Base-by-base conservation (phyloP, 2,329 filamentous ascomycete genomes). In the Claviceps fusiformis region DNA sequence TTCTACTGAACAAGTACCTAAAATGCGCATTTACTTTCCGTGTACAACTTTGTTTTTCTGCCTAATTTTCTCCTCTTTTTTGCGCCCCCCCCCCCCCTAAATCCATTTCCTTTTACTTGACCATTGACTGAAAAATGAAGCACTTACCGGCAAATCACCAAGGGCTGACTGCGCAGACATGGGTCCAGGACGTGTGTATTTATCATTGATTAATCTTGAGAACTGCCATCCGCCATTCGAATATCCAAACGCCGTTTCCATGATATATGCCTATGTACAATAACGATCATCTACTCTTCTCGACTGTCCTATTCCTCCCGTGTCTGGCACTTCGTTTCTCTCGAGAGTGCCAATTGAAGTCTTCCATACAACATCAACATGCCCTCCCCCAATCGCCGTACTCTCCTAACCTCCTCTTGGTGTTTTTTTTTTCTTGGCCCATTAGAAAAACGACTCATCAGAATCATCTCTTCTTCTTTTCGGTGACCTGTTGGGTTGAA, bases 401-500 rank as follows among this genome's bases (percentile, higher is more conserved):
- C 33, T 35, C 35, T 4, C 9, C 24, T 24, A 39, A 35, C 31
- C 31, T 29, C 45, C 44, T 17, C 45, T 41, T 4, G 13, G 13
- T 41, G 17, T n/a, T 41, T 41, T 41, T 41, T 41, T 41, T 41
- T 17, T 1, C 17, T 2, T n/a, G 15, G 35, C 24, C 2, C 24
- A 24, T 24, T 3, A 24, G 3, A 24, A 35, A n/a, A 41, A 41
- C n/a, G 24, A 35, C 37, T n/a, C 37, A 35, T 9, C 33, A 50
- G 13, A 19, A 52, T 54, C 55, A 58, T 24, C 57, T 52, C 19
- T 75, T 73, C 60, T 71, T 74, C 57, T 74, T 78, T 53, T 75
- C 75, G 27, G 49, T 48, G 49, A 76, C 71, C 60, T 81, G 79
- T 65, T 85, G 79, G 58, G 84, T 92, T 49, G 88, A 88, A 70